These are phyloP conservation scores for Alternaria viburni DNA, from an alignment of 2,329 filamentous ascomycete genomes.

Conservation along the genomic window DNA sequence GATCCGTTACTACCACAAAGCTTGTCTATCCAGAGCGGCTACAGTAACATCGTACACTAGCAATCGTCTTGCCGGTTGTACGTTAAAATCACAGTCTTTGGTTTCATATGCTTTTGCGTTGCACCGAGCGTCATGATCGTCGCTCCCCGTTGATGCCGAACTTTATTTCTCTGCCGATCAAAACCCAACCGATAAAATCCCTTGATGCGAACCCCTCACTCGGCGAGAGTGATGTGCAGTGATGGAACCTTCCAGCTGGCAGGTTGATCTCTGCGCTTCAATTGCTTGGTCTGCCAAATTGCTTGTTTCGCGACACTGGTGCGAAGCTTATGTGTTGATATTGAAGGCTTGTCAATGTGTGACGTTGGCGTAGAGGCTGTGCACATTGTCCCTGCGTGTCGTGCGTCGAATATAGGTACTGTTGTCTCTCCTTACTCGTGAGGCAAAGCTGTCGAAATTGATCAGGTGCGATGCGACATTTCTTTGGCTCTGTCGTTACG, in stretches of 20 bases:
- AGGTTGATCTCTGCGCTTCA: not conserved
- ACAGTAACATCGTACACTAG: not conserved
- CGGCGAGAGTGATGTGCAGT: not conserved
- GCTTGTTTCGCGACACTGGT: not conserved
- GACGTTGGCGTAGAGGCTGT: not conserved
- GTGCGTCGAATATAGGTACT: not conserved
- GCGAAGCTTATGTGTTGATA: not conserved
- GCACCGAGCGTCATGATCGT: not conserved
- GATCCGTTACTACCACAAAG: not conserved
- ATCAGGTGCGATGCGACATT: not conserved
- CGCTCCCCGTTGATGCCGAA: not conserved
- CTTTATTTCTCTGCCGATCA: not conserved
- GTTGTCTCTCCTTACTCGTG: not conserved
- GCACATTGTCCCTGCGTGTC: not conserved
- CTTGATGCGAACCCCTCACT: not conserved
- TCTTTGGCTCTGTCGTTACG: not conserved
- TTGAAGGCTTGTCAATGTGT: not conserved
- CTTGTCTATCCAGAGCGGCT: not conserved
- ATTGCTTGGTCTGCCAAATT: not conserved
- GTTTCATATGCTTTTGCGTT: not conserved
- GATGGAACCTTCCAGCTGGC: not conserved
- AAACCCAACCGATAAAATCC: not conserved
- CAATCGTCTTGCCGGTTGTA: not conserved
- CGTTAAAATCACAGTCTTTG: not conserved
- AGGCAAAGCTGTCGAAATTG: not conserved